Conservation (phyloP, 2,329 filamentous ascomycete species). For the Onygenales sp. region DNA sequence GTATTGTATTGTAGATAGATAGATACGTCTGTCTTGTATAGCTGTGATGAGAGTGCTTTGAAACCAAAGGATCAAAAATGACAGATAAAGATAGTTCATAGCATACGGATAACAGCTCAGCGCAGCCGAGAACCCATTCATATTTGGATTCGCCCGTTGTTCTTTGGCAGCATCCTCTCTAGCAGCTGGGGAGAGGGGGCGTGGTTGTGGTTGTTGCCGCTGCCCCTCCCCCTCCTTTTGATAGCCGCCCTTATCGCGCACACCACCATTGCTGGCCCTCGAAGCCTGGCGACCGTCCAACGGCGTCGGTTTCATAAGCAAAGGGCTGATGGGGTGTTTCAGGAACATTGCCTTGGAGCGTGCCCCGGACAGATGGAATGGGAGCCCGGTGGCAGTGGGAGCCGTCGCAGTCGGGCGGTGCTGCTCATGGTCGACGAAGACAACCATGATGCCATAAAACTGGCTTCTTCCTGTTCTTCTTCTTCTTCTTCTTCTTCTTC, state of each 20-base stretch:
- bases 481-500: no score
- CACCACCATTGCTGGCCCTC: not conserved
- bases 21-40: no score
- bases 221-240: not conserved
- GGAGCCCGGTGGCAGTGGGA: conserved; percentile 14
- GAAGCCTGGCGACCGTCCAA: not conserved
- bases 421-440: conserved; percentile 38
- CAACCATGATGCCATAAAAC: conserved; percentile 33
- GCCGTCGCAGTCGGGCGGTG: conserved; percentile 20
- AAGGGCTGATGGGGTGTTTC: not conserved
- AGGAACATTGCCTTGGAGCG: conserved; percentile 10
- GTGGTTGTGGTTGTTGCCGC: no score
- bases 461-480: no score
- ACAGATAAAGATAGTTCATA: conserved; percentile 7
- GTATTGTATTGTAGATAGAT: no score
- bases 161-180: conserved; percentile 5
- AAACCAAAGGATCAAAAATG: not conserved
- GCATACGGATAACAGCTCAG: conserved; percentile 42
- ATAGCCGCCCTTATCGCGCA: not conserved
- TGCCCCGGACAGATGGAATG: conserved; percentile 5
- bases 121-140: conserved; percentile 31
- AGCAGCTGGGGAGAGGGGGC: not conserved
- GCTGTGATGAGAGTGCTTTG: no score
- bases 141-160: conserved; percentile 14
- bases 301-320: conserved; percentile 3